A percentile compares a stretch with the other conserved stretches of the same genome.
phyloP scores from a whole-genome alignment of 306 rosid species.

The Rosa rugosa region DNA sequence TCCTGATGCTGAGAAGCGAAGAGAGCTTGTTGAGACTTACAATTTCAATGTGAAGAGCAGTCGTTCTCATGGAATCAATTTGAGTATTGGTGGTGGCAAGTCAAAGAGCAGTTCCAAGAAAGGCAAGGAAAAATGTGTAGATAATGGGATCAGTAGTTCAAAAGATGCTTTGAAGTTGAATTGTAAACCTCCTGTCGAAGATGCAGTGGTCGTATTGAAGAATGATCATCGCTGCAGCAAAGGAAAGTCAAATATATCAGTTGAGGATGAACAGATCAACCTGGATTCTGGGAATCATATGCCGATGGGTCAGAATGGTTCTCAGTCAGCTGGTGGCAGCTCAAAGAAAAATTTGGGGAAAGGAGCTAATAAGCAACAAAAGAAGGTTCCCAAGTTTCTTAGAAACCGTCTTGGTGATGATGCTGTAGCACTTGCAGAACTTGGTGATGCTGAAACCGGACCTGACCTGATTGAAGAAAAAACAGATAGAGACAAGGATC shows the following conservation, averaged over 20 bases:
- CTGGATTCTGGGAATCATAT: conserved; percentile 38
- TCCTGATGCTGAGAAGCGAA: conserved; percentile 74
- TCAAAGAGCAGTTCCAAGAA: conserved; percentile 45
- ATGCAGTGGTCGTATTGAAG: conserved; percentile 51
- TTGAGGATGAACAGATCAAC: conserved; percentile 38
- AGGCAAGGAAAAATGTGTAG: conserved; percentile 67
- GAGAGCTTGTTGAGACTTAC: conserved; percentile 71
- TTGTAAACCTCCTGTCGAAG: conserved; percentile 50
- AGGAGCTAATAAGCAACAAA: conserved; percentile 70
- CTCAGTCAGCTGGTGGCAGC: conserved; percentile 37
- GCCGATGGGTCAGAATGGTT: conserved; percentile 35
- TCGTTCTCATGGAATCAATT: conserved; percentile 33
- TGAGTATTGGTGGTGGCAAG: conserved; percentile 33
- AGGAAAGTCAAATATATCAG: conserved; percentile 46
- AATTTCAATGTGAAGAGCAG: conserved; percentile 49
- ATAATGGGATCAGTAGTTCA: conserved; percentile 34
- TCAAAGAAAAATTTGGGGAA: conserved; percentile 46
- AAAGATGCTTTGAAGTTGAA: conserved; percentile 55
- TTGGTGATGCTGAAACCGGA: conserved; percentile 22
- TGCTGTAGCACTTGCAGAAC: conserved; percentile 51
- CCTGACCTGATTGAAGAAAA: conserved; percentile 34
- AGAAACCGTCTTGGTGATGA: conserved; percentile 82
- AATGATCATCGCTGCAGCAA: conserved; percentile 50
- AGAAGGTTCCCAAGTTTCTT: conserved; percentile 72
- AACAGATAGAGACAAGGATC: conserved; percentile 33